Percentiles rank a stretch among this genome's conserved stretches.
These are phyloP conservation scores for Asclepias syriaca DNA, from an alignment of 257 asterid genomes.

Conservation along the genomic window DNA sequence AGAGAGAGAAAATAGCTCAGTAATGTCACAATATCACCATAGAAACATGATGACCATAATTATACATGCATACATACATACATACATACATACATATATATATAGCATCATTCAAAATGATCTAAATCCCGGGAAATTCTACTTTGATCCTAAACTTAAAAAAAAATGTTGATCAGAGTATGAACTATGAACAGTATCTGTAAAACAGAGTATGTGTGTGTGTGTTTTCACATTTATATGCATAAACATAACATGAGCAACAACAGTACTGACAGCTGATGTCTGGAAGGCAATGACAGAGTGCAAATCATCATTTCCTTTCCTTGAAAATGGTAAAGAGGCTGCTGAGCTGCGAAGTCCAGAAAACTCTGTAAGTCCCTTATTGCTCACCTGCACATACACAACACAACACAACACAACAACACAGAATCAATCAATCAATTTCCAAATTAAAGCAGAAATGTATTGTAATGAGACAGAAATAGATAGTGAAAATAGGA, in stretches of 20 bases:
- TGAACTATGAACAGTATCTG: not conserved
- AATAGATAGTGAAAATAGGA: not conserved
- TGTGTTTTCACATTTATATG: too few relatives aligned
- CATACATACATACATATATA: too few relatives aligned
- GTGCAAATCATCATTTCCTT: constrained; percentile 54
- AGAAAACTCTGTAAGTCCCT: constrained; percentile 74
- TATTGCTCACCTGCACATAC: constrained; percentile 61
- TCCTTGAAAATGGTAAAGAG: constrained; percentile 49
- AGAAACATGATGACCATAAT: too few relatives aligned
- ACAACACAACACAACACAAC: not conserved
- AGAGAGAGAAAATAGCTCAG: not conserved
- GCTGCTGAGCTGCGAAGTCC: constrained; percentile 74
- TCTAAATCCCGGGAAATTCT: not conserved
- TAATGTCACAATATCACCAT: not conserved
- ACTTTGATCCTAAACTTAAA: not conserved
- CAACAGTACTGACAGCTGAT: constrained; percentile 51
- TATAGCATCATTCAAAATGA: not conserved
- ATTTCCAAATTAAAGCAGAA: not conserved
- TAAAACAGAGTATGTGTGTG: not conserved
- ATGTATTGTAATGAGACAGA: too few relatives aligned
- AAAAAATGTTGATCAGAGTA: too few relatives aligned
- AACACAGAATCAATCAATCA: not conserved
- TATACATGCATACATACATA: too few relatives aligned
- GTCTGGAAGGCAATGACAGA: constrained; percentile 74
- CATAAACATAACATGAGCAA: not conserved